These are phyloP conservation scores for Fusarium sp. DNA, from an alignment of 2,329 filamentous ascomycete genomes.

Conservation along the genomic window DNA sequence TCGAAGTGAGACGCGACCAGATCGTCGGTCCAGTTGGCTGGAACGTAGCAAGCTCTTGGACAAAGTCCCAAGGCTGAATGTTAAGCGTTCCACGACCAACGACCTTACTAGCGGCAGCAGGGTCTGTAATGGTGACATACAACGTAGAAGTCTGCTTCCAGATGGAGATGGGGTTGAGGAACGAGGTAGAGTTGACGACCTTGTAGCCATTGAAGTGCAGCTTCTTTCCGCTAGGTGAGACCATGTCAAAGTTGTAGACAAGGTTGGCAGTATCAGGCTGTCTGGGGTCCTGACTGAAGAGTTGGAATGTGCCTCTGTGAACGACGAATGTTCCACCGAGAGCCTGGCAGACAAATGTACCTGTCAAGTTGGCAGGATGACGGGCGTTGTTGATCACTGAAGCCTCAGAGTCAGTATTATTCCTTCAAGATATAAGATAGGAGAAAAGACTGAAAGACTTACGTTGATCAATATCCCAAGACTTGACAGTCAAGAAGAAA, in stretches of 20 bases:
- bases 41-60: slow-evolving; percentile 69
- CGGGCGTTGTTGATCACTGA: slow-evolving; percentile 46
- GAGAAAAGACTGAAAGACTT: not conserved
- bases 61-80: slow-evolving; percentile 68
- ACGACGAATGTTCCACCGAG: slow-evolving; percentile 68
- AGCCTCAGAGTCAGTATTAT: not conserved
- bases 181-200: slow-evolving; percentile 72
- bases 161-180: slow-evolving; percentile 68
- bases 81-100: slow-evolving; percentile 73
- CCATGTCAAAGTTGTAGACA: slow-evolving; percentile 74
- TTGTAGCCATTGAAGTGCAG: slow-evolving; percentile 75
- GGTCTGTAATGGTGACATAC: slow-evolving; percentile 71
- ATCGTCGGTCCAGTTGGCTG: slow-evolving; percentile 45
- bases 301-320: slow-evolving; percentile 69
- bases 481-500: slow-evolving; percentile 73
- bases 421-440: not conserved
- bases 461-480: slow-evolving; percentile 60
- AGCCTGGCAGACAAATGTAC: slow-evolving; percentile 61
- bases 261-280: slow-evolving; percentile 71
- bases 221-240: slow-evolving; percentile 64
- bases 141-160: slow-evolving; percentile 75
- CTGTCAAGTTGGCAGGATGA: slow-evolving; percentile 64
- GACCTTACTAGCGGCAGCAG: slow-evolving; percentile 8
- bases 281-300: slow-evolving; percentile 69
- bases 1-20: slow-evolving; percentile 13